Base-by-base conservation (phyloP, 176 grass and related monocot species). In the Saccharum officinarum region DNA sequence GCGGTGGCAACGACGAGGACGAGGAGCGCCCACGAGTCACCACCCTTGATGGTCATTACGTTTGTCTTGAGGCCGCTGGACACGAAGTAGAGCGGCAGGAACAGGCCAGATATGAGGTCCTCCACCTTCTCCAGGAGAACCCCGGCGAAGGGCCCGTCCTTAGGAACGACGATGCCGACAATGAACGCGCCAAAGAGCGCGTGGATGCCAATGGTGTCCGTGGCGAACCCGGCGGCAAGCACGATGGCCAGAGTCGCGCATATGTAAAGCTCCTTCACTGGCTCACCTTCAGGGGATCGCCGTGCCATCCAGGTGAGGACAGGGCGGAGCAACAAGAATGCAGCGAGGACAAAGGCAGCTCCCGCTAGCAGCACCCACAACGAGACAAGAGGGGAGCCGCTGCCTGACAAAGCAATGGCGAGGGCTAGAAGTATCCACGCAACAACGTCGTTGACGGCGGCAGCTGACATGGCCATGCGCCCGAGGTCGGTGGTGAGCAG, bases 21-120 rank as follows among this genome's bases (percentile, higher is more conserved):
- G 2, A 94, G 92, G 16, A 94, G 89, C 28, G 75, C 92, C 92
- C 92, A 94, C 4, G 92, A 94, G 8, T 75, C 36, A 6, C 61
- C 86, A 20, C 92, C 92, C 14, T n/a, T 39, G 71, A 92, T 94
- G 60, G 81, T 82, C 81, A 86, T 75, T 7, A 94, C 92, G 78
- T 94, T 85, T 10, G 92, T 94, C 81, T 92, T 94, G 20, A 94
- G 92, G 20, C 89, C 92, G 61, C 92, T 94, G 30, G 92, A 92
- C 18, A 92, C 92, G 67, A 94, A 94, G 84, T 94, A 94, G 4
- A 94, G 92, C 3, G 92, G 92, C 38, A 94, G 84, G 84, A 94
- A 89, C 7, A 94, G 77, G 54, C 92, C 45, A 8, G 89, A 87
- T 45, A 94, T 83, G 77, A 94, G 83, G 73, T 94, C 92, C 87